Evolutionary conservation across 1,139 yeast genomes (phyloP), one percentile per base, ranked within the genome.

Genomic region (Magnusiomyces magnusii): DNA sequence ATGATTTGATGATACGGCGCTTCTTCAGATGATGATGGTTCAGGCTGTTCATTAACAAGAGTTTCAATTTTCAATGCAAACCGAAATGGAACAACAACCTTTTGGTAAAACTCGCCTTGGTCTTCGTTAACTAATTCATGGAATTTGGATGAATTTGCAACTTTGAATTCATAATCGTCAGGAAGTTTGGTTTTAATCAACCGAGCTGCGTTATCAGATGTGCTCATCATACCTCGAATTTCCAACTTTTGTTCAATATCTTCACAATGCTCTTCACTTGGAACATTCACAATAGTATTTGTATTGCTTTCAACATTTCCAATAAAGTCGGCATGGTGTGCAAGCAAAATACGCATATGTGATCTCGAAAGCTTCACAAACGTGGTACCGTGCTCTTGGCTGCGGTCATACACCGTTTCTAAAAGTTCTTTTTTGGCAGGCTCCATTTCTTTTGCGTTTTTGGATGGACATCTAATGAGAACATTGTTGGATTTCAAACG

Each of bases 401-500:
- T 66, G 39, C 73, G 63, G 17, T 67, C 67, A 17, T 57, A 60
- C 1, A 73, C 75, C 17, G 70, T 63, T 42, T 70, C 69, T 63
- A 73, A 62, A 57, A 78, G 66, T 62, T 78, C 73, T 67, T 77
- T 68, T 65, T 86, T 86, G 1, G 93, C 98, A 57, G 83, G 76
- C 47, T 81, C 80, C 54, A 93, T 87, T 66, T 83, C 87, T 27
- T 79, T 74, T 51, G 83, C 78, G 71, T 93, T 92, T 68, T 93
- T 93, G 55, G 83, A 78, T 0, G 99, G 99, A 71, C 98, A 93
- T 67, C 95, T 85, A 61, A 93, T 86, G 61, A 93, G 79, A 3
- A 93, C 99, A 69, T 93, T 93, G 67, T 86, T 82, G 60, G 79
- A 80, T 65, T 95, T 80, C 47, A 78, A 77, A 65, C 85, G 83